Evolutionary conservation across 225 moss, liverwort and hornwort species (phyloP).

Genomic region (Physcomitrium patens): DNA sequence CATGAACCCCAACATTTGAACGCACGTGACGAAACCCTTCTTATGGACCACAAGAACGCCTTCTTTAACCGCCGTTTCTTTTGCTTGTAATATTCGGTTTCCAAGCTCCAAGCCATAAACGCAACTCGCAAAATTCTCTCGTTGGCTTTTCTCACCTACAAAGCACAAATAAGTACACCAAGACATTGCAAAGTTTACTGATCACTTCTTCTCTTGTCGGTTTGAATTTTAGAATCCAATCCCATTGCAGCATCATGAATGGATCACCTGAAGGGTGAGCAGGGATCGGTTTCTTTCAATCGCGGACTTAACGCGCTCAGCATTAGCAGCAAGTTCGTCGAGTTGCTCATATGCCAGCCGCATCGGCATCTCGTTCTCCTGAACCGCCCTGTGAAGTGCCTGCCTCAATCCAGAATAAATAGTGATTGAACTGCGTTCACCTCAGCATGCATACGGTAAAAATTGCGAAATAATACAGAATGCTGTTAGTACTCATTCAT

Average conservation of each 20-base stretch:
- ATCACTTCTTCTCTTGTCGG: background rate
- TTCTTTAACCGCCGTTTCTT: slow-evolving; percentile 52
- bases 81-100: slow-evolving; percentile 63
- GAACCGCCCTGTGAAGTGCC: slow-evolving; percentile 71
- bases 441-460: background rate
- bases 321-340: slow-evolving; percentile 88
- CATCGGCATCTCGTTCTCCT: slow-evolving; percentile 88
- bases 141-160: slow-evolving; percentile 80
- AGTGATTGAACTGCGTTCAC: background rate
- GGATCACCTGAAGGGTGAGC: slow-evolving; percentile 70
- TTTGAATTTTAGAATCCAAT: background rate
- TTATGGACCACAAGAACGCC: slow-evolving; percentile 60
- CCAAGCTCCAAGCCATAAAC: slow-evolving; percentile 86
- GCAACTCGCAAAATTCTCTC: slow-evolving; percentile 74
- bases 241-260: background rate
- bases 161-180: background rate
- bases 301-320: slow-evolving; percentile 81
- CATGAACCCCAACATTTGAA: slow-evolving; percentile 60
- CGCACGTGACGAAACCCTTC: slow-evolving; percentile 45
- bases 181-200: background rate
- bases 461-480: background rate
- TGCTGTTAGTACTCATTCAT: background rate
- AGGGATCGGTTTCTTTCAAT: slow-evolving; percentile 79
- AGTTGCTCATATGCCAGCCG: slow-evolving; percentile 88
- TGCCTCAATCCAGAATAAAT: slow-evolving; percentile 40